Conservation (phyloP, 306 rosid genomes). For the Potentilla sterilis region DNA sequence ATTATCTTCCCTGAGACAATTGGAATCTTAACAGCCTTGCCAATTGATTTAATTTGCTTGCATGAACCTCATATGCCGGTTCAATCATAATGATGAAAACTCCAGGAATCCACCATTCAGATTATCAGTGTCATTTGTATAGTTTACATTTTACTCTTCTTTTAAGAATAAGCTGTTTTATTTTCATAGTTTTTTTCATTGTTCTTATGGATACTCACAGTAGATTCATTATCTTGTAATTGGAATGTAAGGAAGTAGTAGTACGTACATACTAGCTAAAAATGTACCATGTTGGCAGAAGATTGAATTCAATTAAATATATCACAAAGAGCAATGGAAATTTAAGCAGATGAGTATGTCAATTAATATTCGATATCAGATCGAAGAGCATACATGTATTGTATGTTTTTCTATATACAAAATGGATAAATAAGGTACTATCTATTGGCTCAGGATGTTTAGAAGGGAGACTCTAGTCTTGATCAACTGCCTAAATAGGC, state of each 20-base stretch:
- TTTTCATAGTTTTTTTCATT: neutral
- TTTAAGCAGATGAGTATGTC: neutral
- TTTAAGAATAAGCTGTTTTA: neutral
- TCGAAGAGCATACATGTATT: neutral
- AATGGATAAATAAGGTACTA: neutral
- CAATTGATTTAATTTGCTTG: neutral
- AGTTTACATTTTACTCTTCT: neutral
- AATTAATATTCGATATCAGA: neutral
- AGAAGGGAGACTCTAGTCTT: conserved; percentile 46
- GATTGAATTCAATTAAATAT: no score
- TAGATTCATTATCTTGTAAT: neutral
- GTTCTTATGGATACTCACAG: neutral
- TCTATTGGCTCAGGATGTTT: conserved; percentile 31
- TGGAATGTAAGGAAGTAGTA: neutral
- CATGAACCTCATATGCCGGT: neutral
- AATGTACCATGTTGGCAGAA: no score
- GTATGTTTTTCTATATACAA: neutral
- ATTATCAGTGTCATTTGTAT: neutral
- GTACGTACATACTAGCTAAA: neutral
- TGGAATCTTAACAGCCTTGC: neutral
- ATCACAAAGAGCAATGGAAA: neutral
- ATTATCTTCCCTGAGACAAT: neutral
- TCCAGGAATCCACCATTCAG: neutral
- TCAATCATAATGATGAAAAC: neutral
- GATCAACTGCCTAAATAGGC: conserved; percentile 29